Evolutionary conservation across 2,329 filamentous ascomycete species (phyloP), one percentile per base, ranked within the genome.

Genomic region (Xylariaceae sp.): DNA sequence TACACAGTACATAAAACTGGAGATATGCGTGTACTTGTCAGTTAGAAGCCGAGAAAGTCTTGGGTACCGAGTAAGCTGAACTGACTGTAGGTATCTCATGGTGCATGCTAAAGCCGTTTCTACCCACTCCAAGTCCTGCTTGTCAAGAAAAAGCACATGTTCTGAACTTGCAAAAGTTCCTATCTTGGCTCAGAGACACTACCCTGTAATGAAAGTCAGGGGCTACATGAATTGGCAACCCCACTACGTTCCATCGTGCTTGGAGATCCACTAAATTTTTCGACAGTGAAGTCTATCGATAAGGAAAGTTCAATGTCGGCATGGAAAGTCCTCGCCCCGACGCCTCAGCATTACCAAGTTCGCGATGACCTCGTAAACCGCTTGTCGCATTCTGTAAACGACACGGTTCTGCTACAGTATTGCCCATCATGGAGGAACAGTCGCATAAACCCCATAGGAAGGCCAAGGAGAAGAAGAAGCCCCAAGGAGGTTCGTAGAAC

Each of bases 381-480:
- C 24, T 27, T 9, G 35, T 37, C 5, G 17, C 29, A 30, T 17
- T 32, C 37, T 24, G 21, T 28, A 14, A 19, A 31, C 26, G 19
- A 12, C 33, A n/a, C 19, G 24, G 29, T 26, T 18, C 24, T n/a
- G 13, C 38, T n/a, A 36, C 26, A 47, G 28, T 4, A 24, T 41
- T 21, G 40, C 46, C 43, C 36, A 39, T 21, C 36, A 89, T 88
- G 85, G 85, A 89, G 61, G 76, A 88, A 46, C 89, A 96, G 69
- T 64, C 74, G 31, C 88, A 97, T 59, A 81, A 87, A 65, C 78
- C 88, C 55, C 90, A 97, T 71, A 76, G 89, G 57, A 81, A 86
- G 57, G 70, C 81, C 19, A 96, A 95, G 66, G 86, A 92, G 67
- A 94, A 94, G 73, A 94, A 94, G 71, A 78, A 83, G 63, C 66